These are phyloP conservation scores for Camellia granthamiana DNA, from an alignment of 148 eudicot species.

Conservation along the genomic window DNA sequence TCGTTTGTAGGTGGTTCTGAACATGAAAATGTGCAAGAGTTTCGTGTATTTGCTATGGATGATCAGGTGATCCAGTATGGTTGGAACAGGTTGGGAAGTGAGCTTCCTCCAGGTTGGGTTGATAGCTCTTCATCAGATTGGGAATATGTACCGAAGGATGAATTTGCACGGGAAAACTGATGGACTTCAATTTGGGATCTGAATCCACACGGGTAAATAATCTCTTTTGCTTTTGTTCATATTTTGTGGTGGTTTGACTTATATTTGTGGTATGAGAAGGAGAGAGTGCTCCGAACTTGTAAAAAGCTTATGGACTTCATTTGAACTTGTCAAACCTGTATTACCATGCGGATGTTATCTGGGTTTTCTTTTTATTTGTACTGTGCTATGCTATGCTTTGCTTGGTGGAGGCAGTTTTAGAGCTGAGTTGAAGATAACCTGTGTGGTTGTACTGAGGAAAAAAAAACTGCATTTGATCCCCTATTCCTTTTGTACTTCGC, in stretches of 20 bases:
- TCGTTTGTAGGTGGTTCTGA: constrained; percentile 22
- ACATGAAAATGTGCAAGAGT: constrained; percentile 26
- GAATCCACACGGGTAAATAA: background rate
- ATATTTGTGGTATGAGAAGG: background rate
- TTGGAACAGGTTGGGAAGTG: constrained; percentile 28
- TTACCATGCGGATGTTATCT: background rate
- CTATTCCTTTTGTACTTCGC: too few relatives aligned
- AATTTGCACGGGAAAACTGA: constrained; percentile 30
- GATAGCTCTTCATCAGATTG: constrained; percentile 67
- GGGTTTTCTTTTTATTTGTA: too few relatives aligned
- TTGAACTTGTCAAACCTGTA: constrained; percentile 8
- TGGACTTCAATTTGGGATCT: background rate
- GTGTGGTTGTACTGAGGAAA: too few relatives aligned
- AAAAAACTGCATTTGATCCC: too few relatives aligned
- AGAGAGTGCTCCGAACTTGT: constrained; percentile 3
- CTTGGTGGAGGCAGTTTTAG: too few relatives aligned
- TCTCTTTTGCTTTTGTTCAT: background rate
- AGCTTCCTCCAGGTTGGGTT: constrained; percentile 39
- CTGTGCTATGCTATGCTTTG: too few relatives aligned
- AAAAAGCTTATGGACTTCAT: constrained; percentile 19
- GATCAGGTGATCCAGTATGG: constrained; percentile 16
- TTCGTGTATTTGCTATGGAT: constrained; percentile 10
- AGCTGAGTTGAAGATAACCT: too few relatives aligned
- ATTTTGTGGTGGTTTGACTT: background rate
- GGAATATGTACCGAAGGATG: constrained; percentile 74